phyloP scores from a whole-genome alignment of 2,329 filamentous ascomycete genomes.

The Trichoderma pleuroti region DNA sequence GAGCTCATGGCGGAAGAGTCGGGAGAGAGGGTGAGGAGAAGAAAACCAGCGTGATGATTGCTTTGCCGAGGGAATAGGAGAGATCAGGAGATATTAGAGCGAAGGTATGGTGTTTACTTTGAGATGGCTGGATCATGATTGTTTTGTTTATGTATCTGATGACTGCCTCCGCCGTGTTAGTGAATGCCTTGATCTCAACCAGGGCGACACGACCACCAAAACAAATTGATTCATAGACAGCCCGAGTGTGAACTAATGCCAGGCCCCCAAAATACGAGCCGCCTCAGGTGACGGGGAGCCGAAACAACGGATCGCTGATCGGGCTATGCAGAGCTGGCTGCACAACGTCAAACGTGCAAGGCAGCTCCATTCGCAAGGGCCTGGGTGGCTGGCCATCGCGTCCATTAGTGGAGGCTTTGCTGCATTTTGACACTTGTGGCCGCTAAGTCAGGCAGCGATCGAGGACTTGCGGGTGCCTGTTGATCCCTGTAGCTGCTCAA shows the following conservation, averaged over 20 bases:
- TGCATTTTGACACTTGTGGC: neutral
- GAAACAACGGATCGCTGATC: neutral
- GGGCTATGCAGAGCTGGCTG: neutral
- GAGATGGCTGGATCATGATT: neutral
- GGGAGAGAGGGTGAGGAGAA: neutral
- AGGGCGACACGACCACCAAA: slow-evolving; percentile 4
- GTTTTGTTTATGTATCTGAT: neutral
- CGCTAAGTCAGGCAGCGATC: slow-evolving; percentile 13
- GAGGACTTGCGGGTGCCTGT: slow-evolving; percentile 11
- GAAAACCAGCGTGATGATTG: neutral
- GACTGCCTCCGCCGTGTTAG: slow-evolving; percentile 1
- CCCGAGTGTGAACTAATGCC: neutral
- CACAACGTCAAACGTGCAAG: slow-evolving; percentile 6
- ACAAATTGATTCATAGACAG: neutral
- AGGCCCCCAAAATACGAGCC: neutral
- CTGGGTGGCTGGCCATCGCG: neutral
- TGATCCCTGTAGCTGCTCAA: neutral
- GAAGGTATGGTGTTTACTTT: neutral
- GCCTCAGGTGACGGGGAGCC: neutral
- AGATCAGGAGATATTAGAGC: neutral
- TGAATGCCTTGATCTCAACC: neutral
- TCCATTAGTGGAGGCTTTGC: neutral
- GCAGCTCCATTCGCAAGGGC: slow-evolving; percentile 7
- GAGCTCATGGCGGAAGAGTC: neutral
- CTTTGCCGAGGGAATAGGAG: neutral